A percentile compares a stretch with the other conserved stretches of the same genome.
These are phyloP conservation scores for Lachnellula cervina DNA, from an alignment of 2,329 filamentous ascomycete genomes.

Conservation along the genomic window DNA sequence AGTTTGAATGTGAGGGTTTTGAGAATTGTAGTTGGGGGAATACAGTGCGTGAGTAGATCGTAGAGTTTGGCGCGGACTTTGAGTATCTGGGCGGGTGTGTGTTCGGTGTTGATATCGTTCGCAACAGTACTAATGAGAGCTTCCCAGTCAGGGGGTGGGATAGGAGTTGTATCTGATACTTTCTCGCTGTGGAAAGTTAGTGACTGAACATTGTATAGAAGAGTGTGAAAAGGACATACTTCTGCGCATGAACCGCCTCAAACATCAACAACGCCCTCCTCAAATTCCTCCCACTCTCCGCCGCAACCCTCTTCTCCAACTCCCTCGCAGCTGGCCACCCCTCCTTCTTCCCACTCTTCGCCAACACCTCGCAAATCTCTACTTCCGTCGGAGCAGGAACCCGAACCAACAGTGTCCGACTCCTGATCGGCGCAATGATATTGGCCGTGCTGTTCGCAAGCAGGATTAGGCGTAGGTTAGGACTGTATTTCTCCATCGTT, in stretches of 20 bases:
- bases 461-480: slow-evolving; percentile 85
- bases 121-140: slow-evolving; percentile 83
- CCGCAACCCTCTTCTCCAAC: slow-evolving; percentile 79
- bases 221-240: slow-evolving; percentile 49
- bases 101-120: slow-evolving; percentile 88
- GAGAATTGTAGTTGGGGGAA: slow-evolving; percentile 87
- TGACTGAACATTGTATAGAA: neutral
- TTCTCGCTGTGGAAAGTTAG: slow-evolving; percentile 64
- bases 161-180: slow-evolving; percentile 78
- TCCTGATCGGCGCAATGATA: slow-evolving; percentile 97
- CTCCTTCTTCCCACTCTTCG: slow-evolving; percentile 67
- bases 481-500: slow-evolving; percentile 99
- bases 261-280: slow-evolving; percentile 91
- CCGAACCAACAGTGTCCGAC: slow-evolving; percentile 82
- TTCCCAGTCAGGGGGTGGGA: slow-evolving; percentile 96
- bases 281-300: slow-evolving; percentile 86
- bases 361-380: slow-evolving; percentile 79
- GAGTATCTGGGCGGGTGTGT: slow-evolving; percentile 83
- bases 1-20: slow-evolving; percentile 95
- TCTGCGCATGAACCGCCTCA: slow-evolving; percentile 93
- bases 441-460: slow-evolving; percentile 95
- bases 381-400: slow-evolving; percentile 83
- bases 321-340: slow-evolving; percentile 72
- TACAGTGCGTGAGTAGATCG: slow-evolving; percentile 94
- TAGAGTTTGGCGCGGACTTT: slow-evolving; percentile 92